These are phyloP conservation scores for Eucalyptus tenuipes DNA, from an alignment of 345 rosid genomes.

Conservation along the genomic window DNA sequence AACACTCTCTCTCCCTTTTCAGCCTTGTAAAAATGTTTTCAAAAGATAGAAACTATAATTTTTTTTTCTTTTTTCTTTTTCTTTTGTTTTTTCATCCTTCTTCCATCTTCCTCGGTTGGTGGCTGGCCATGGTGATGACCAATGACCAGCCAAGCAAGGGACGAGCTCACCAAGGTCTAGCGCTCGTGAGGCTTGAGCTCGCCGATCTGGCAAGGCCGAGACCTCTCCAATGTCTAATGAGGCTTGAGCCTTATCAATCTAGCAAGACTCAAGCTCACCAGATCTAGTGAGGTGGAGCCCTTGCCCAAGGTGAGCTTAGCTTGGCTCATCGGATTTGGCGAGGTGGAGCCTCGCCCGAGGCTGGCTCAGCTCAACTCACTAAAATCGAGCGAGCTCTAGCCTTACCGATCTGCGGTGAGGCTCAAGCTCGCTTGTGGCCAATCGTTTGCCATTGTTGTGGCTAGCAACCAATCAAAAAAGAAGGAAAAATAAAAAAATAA, in stretches of 20 bases:
- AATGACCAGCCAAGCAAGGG: not conserved
- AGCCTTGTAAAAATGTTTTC: not conserved
- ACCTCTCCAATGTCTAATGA: accelerated
- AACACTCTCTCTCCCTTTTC: not conserved
- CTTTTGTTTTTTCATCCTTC: not conserved
- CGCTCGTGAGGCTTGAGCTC: accelerated
- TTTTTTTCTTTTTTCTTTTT: too few relatives aligned
- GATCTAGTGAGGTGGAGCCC: not conserved
- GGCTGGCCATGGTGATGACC: accelerated
- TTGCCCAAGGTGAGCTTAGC: not conserved
- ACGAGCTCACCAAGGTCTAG: not conserved
- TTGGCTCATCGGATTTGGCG: accelerated
- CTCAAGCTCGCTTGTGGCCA: not conserved
- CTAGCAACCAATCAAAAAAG: not conserved
- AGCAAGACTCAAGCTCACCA: accelerated
- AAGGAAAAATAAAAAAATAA: not conserved
- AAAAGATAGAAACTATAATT: too few relatives aligned
- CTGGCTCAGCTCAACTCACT: accelerated
- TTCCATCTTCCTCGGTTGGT: not conserved
- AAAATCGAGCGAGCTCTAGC: accelerated
- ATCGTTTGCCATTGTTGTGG: too few relatives aligned
- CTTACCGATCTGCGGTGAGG: accelerated
- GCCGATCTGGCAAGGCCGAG: accelerated
- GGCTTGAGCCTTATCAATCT: too few relatives aligned
- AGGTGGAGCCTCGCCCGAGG: accelerated